These are phyloP conservation scores for Cladosporium cucumerinum DNA, from an alignment of 2,329 filamentous ascomycete genomes.

Conservation along the genomic window DNA sequence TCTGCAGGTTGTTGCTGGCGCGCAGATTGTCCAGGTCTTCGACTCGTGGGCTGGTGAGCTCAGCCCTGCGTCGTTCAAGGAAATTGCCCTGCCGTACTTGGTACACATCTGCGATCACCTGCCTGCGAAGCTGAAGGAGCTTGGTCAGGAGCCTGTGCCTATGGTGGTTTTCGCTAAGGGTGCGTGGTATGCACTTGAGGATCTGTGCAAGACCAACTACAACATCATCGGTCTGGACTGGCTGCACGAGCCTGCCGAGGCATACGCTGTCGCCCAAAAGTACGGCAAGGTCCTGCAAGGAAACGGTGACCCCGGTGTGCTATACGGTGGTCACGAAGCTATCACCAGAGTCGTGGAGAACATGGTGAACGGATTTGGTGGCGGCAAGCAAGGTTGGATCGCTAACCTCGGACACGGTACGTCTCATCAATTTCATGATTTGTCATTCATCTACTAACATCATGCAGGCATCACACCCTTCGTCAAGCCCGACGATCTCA, in stretches of 20 bases:
- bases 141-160: constrained; percentile 76
- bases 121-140: constrained; percentile 67
- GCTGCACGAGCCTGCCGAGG: constrained; percentile 83
- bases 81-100: constrained; percentile 84
- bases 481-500: constrained; percentile 89
- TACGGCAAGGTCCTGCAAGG: constrained; percentile 82
- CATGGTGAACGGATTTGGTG: constrained; percentile 83
- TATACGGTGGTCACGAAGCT: constrained; percentile 78
- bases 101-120: constrained; percentile 78
- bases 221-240: constrained; percentile 93
- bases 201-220: constrained; percentile 83
- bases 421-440: constrained; percentile 29
- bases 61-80: constrained; percentile 75
- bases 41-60: constrained; percentile 98
- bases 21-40: constrained; percentile 94
- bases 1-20: constrained; percentile 86
- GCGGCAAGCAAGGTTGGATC: constrained; percentile 90
- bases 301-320: constrained; percentile 88
- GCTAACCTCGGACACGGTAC: constrained; percentile 92
- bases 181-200: constrained; percentile 89
- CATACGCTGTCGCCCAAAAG: constrained; percentile 68
- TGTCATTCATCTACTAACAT: constrained; percentile 18
- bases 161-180: constrained; percentile 99
- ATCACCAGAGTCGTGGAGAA: constrained; percentile 80
- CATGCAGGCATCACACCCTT: constrained; percentile 80